Evolutionary conservation across 306 rosid species (phyloP).

Genomic region (Dryas drummondii): DNA sequence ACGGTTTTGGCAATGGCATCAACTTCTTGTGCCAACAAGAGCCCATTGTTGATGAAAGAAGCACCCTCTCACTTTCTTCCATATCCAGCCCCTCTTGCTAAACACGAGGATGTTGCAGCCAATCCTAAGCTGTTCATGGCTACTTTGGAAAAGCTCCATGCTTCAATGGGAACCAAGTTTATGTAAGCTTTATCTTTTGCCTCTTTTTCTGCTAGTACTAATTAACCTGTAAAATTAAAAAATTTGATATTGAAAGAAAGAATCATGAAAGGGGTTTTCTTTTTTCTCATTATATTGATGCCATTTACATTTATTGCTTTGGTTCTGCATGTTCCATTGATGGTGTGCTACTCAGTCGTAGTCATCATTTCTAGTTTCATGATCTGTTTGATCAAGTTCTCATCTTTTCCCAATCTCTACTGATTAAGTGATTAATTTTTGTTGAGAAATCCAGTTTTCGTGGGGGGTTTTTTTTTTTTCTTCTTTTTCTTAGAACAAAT

Average conservation of each 20-base stretch:
- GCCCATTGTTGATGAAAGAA: constrained; percentile 45
- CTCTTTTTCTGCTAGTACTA: not conserved
- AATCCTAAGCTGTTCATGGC: constrained; percentile 55
- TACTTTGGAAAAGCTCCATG: constrained; percentile 74
- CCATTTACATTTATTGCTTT: not conserved
- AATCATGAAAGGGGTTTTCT: not conserved
- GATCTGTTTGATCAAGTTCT: constrained; percentile 11
- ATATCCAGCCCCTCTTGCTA: constrained; percentile 65
- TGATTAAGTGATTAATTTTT: not conserved
- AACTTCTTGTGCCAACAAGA: constrained; percentile 49
- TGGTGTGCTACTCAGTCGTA: not conserved
- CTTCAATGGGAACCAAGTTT: constrained; percentile 75
- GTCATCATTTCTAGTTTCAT: not conserved
- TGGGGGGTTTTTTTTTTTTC: not conserved
- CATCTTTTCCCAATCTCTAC: not conserved
- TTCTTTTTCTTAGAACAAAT: not conserved
- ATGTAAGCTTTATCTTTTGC: constrained; percentile 47
- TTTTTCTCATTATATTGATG: not conserved
- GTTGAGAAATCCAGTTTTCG: not conserved
- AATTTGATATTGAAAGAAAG: not conserved
- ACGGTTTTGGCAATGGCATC: constrained; percentile 59
- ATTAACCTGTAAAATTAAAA: not conserved
- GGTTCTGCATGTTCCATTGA: not conserved
- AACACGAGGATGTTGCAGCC: constrained; percentile 53
- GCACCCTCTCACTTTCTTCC: constrained; percentile 26